Conservation (phyloP, 2,329 filamentous ascomycete species). For the Neoarthrinium moseri region DNA sequence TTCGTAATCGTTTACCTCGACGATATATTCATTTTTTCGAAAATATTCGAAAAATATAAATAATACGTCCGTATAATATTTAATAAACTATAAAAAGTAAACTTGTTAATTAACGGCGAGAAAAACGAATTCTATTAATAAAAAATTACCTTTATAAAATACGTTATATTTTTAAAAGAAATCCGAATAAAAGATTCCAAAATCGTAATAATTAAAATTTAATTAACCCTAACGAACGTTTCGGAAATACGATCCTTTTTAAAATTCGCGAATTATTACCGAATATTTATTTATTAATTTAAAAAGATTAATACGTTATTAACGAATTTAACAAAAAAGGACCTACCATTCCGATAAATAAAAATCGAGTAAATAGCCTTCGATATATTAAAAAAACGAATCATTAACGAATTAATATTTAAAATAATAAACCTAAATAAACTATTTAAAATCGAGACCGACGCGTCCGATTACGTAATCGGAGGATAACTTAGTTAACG, state of each 20-base stretch:
- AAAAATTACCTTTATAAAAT: constrained; percentile 27
- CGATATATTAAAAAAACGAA: not conserved
- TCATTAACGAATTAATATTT: constrained; percentile 11
- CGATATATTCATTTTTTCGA: constrained; percentile 23
- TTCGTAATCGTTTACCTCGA: constrained; percentile 15
- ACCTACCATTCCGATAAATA: not conserved
- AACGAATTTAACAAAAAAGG: not conserved
- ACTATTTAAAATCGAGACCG: constrained; percentile 3
- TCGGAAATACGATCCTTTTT: constrained; percentile 8
- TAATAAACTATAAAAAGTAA: not conserved
- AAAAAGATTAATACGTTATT: not conserved
- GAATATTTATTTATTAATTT: constrained; percentile 3
- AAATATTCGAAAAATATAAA: constrained; percentile 20
- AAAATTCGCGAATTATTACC: constrained; percentile 7
- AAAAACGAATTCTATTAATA: constrained; percentile 30
- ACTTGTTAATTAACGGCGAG: constrained; percentile 16
- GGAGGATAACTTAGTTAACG: constrained; percentile 3
- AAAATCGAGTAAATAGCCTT: not conserved
- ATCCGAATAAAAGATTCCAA: constrained; percentile 25
- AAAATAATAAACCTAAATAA: constrained; percentile 10
- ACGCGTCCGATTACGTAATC: not conserved
- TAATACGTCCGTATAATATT: constrained; percentile 21
- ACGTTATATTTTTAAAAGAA: constrained; percentile 22
- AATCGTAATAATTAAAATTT: constrained; percentile 21
- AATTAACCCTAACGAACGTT: constrained; percentile 14